Percentiles rank a stretch among this genome's conserved stretches.
Evolutionary conservation across 208 protist genomes (phyloP).

Genomic region (Trypanosoma lewisi): DNA sequence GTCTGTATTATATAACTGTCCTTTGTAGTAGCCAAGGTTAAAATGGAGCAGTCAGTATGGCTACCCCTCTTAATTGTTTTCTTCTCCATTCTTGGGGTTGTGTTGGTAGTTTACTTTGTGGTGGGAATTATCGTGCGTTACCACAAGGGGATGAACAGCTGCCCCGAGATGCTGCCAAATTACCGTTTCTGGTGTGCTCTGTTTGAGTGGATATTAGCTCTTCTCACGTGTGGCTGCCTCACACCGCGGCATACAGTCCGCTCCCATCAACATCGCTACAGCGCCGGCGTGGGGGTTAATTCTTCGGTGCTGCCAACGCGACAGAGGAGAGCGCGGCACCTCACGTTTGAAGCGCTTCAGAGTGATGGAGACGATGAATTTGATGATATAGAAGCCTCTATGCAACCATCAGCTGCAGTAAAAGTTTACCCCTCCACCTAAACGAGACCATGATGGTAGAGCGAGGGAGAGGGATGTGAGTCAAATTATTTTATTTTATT

Average conservation of each 20-base stretch:
- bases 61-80: slow-evolving; percentile 33
- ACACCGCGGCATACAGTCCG: slow-evolving; percentile 3
- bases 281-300: slow-evolving; percentile 6
- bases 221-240: slow-evolving; percentile 49
- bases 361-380: slow-evolving; percentile 52
- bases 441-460: too few relatives aligned
- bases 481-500: too few relatives aligned
- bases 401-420: slow-evolving; percentile 44
- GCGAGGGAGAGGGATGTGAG: too few relatives aligned
- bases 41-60: slow-evolving; percentile 10
- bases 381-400: slow-evolving; percentile 17
- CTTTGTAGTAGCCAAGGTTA: too few relatives aligned
- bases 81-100: slow-evolving; percentile 27
- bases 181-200: slow-evolving; percentile 69
- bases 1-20: not conserved
- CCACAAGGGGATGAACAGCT: slow-evolving; percentile 62
- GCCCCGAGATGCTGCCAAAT: slow-evolving; percentile 74
- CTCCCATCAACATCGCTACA: not conserved
- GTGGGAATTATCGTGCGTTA: slow-evolving; percentile 74
- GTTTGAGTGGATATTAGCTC: slow-evolving; percentile 18
- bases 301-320: slow-evolving; percentile 29
- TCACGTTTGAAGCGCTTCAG: slow-evolving; percentile 50
- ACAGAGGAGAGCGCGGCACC: slow-evolving; percentile 24
- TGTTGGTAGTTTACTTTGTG: slow-evolving; percentile 57
- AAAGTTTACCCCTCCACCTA: slow-evolving; percentile 5